Base-by-base conservation (phyloP, 345 rosid genomes). In the Arabidopsis suecica region DNA sequence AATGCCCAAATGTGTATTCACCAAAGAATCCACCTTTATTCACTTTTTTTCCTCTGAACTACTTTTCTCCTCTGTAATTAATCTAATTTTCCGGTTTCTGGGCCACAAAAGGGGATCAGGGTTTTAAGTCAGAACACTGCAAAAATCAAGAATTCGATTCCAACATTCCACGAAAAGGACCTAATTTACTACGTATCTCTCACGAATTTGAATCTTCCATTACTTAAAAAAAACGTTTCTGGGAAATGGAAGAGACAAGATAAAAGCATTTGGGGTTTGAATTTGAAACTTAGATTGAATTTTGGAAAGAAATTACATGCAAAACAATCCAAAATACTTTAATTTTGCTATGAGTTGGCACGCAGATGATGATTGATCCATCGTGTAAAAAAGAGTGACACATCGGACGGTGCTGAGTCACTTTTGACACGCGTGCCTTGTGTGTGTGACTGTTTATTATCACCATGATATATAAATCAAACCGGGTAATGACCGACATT, bases 361-460 rank as follows among this genome's bases (percentile, higher is more conserved):
- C 77, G 61, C 76, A 48, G 14, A 62, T 20, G 49, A 32, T 61
- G 61, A 36, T 0, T 54, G 7, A 58, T 61, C 72, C 67, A 74
- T 56, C 66, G 71, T 73, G 79, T 47, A n/a, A 36, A 48, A 48
- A 66, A 5, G 36, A n/a, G 72, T 67, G 77, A 78, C 77, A 78
- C 69, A 78, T 78, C 77, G 73, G 81, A 78, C 69, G 73, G 44
- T 66, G 77, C 72, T 77, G 54, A 70, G 72, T 71, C 72, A 77
- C 53, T 34, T 41, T 58, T 4, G 5, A n/a, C 54, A 50, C 44
- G 63, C 16, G 71, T 30, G 71, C 11, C 9, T 55, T 55, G 20
- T 30, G 10, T 55, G 55, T 44, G 65, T 73, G 48, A 53, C 38
- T 61, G 49, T 69, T 56, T 25, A 9, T 16, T 23, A 9, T 59